Evolutionary conservation across 2,329 filamentous ascomycete species (phyloP).

Genomic region (Sarocladium brachiariae): DNA sequence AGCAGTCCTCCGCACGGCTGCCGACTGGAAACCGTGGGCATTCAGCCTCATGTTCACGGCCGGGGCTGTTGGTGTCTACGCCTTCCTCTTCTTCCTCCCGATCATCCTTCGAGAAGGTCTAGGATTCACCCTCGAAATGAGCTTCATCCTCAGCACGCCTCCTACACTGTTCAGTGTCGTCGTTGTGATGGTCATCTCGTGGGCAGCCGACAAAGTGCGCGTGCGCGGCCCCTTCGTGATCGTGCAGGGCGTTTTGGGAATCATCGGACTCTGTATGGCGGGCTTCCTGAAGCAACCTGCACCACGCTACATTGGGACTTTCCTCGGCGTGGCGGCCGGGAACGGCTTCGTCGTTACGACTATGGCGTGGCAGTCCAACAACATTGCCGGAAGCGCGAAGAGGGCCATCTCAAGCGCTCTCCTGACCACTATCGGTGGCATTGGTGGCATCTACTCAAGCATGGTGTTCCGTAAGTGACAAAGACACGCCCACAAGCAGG

Average conservation of each 20-base stretch:
- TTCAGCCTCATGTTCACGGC: slow-evolving; percentile 9
- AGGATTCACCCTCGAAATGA: slow-evolving; percentile 14
- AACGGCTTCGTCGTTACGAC: slow-evolving; percentile 13
- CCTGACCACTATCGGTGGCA: slow-evolving; percentile 14
- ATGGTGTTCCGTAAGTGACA: slow-evolving; percentile 13
- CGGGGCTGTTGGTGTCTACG: slow-evolving; percentile 13
- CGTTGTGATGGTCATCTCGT: slow-evolving; percentile 15
- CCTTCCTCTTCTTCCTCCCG: slow-evolving; percentile 17
- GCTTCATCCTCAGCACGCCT: slow-evolving; percentile 18
- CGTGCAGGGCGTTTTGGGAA: slow-evolving; percentile 12
- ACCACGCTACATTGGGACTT: slow-evolving; percentile 18
- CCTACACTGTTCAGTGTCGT: slow-evolving; percentile 18
- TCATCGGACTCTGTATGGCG: slow-evolving; percentile 15
- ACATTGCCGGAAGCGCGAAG: slow-evolving; percentile 19
- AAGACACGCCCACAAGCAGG: background rate
- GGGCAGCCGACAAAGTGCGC: slow-evolving; percentile 17
- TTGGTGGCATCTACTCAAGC: slow-evolving; percentile 17
- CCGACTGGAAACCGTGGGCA: slow-evolving; percentile 13
- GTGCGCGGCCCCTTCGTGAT: slow-evolving; percentile 16
- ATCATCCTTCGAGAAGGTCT: slow-evolving; percentile 17
- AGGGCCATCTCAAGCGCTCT: slow-evolving; percentile 17
- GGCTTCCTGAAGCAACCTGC: background rate
- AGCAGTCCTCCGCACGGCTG: slow-evolving; percentile 9
- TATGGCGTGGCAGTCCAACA: slow-evolving; percentile 15
- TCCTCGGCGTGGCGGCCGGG: slow-evolving; percentile 15